Base-by-base conservation (phyloP, 768 basidiomycete genomes). In the Russula vinacea region DNA sequence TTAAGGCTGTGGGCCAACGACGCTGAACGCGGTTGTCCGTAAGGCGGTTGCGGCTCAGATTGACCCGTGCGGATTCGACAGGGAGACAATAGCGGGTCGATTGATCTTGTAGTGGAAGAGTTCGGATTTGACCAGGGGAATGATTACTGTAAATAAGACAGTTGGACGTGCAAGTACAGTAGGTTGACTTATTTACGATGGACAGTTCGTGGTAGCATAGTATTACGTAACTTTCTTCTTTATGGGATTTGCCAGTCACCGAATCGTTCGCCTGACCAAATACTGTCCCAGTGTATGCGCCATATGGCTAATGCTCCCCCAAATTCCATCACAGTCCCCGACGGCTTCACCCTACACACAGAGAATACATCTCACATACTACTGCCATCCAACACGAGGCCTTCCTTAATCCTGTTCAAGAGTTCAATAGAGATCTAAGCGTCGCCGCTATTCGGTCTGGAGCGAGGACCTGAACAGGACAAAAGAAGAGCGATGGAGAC, bases 331-430 rank as follows among this genome's bases (percentile, higher is more conserved):
- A 59, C 72, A 40, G 76, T 92, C 44, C 92, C 92, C 1, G 84
- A 87, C 63, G 92, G 90, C 24, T 90, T 85, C 74, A 83, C 81
- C 13, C 78, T 94, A 64, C 88, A 93, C 76, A 86, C 85, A 10
- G 91, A 94, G 76, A 92, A 91, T 74, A 86, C 83, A 3, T 84
- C 90, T 0, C 85, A 84, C 71, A 90, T 98, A 71, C 81, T 97
- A 60, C 79, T 94, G 26, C 84, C 87, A 6, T 80, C 83, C 52
- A 76, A 77, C 59, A 90, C 67, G 89, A 90, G 62, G 92, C 95
- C 2, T 99, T 99, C 75, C 77, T 98, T 65, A 99, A 99, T 73
- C 96, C 97, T 7, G 89, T 98, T 14, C 97, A 99, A 73, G 93
- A 99, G 75, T 99, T 97, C 80, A 99, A 99, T 76, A 83, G 97